Evolutionary conservation across 164 flowering plant genomes (phyloP).

Genomic region (Chimonanthus salicifolius): DNA sequence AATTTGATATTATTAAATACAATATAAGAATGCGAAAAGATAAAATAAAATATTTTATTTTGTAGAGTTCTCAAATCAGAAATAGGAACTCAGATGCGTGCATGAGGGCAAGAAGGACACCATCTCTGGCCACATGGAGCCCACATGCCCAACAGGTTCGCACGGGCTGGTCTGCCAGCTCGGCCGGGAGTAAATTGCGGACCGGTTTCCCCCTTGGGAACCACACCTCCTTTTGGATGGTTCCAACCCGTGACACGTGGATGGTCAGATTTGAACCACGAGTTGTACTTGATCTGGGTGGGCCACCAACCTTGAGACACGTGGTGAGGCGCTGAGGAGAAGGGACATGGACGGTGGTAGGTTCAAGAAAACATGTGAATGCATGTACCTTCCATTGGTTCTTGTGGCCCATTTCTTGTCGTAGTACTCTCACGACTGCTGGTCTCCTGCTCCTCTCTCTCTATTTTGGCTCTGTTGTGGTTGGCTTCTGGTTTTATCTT

Average conservation of each 20-base stretch:
- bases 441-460: not conserved
- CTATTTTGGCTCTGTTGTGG: not conserved
- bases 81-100: not conserved
- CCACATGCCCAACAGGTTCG: constrained; percentile 11
- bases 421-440: not conserved
- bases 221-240: not conserved
- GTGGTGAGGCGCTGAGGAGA: not conserved
- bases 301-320: not conserved
- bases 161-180: not conserved
- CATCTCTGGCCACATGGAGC: not conserved
- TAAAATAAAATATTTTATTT: too few species aligned
- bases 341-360: constrained; percentile 8
- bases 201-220: constrained; percentile 1
- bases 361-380: constrained; percentile 12
- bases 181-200: constrained; percentile 1
- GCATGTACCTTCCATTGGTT: constrained; percentile 13
- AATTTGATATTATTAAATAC: too few species aligned
- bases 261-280: not conserved
- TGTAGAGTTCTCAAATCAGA: too few species aligned
- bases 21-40: too few species aligned
- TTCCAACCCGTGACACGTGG: not conserved
- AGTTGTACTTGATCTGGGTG: not conserved
- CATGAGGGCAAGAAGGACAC: not conserved
- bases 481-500: not conserved
- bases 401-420: not conserved